Evolutionary conservation across 495 filamentous ascomycete species (phyloP).

Genomic region (Penicillium cinerascens): DNA sequence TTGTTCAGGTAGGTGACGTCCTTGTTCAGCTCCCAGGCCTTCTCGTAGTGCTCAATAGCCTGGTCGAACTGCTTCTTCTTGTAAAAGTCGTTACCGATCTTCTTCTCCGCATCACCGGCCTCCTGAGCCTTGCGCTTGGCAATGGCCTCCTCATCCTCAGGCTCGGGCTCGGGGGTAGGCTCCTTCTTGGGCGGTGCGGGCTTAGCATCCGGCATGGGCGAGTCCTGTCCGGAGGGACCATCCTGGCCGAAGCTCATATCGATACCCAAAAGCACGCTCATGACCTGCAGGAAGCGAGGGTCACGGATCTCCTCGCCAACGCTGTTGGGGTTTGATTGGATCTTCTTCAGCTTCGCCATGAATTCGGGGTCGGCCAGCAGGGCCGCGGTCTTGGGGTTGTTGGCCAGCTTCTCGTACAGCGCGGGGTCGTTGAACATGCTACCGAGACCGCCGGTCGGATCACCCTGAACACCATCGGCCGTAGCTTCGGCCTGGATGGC

Average conservation of each 20-base stretch:
- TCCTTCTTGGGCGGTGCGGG: conserved; percentile 53
- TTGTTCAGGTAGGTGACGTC: conserved; percentile 98
- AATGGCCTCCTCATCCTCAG: conserved; percentile 73
- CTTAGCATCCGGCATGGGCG: conserved; percentile 70
- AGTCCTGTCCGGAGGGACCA: conserved; percentile 60
- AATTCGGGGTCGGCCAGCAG: conserved; percentile 81
- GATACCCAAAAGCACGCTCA: conserved; percentile 89
- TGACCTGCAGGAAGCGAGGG: conserved; percentile 87
- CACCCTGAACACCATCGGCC: conserved; percentile 61
- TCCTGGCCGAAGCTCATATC: conserved; percentile 81
- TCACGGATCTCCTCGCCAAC: conserved; percentile 80
- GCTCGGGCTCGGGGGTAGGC: conserved; percentile 60
- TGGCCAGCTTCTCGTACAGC: conserved; percentile 82
- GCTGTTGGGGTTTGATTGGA: conserved; percentile 76
- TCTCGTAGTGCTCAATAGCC: conserved; percentile 91
- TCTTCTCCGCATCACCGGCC: conserved; percentile 92
- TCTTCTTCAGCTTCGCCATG: conserved; percentile 80
- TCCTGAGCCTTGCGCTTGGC: conserved; percentile 87
- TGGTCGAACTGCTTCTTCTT: conserved; percentile 96
- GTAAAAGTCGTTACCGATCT: conserved; percentile 88
- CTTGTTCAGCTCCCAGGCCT: conserved; percentile 92
- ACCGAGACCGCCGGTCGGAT: conserved; percentile 73
- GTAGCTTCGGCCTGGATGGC: conserved; percentile 80
- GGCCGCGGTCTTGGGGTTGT: conserved; percentile 87
- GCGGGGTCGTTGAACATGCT: conserved; percentile 92